Percentiles rank a stretch among this genome's conserved stretches.
phyloP scores from a whole-genome alignment of 2,329 filamentous ascomycete species.

The Botrytis fabae region DNA sequence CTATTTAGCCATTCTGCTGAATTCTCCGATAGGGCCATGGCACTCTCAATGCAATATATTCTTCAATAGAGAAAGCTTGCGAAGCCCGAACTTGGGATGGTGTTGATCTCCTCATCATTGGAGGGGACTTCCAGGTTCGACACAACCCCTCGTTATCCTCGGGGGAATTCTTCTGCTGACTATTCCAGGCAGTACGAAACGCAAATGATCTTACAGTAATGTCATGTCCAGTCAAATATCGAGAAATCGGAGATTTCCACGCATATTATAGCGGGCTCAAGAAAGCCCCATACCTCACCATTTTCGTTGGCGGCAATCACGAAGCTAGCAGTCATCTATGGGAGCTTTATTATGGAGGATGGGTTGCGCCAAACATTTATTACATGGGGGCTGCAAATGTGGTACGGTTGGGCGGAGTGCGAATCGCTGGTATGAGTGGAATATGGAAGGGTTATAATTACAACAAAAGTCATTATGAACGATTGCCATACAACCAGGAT shows the following conservation, averaged over 20 bases:
- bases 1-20: neutral
- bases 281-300: conserved; percentile 80
- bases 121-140: conserved; percentile 86
- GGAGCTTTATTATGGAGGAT: conserved; percentile 94
- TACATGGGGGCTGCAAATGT: conserved; percentile 94
- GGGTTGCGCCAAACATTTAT: conserved; percentile 96
- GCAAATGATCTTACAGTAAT: conserved; percentile 83
- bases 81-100: conserved; percentile 72
- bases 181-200: conserved; percentile 75
- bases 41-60: conserved; percentile 87
- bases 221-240: conserved; percentile 86
- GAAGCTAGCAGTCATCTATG: conserved; percentile 88
- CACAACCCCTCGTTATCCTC: neutral
- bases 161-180: conserved; percentile 21
- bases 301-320: conserved; percentile 94
- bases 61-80: conserved; percentile 69
- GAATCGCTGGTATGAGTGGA: conserved; percentile 86
- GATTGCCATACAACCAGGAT: conserved; percentile 76
- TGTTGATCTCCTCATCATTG: conserved; percentile 89
- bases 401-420: conserved; percentile 75
- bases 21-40: conserved; percentile 71
- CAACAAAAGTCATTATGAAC: conserved; percentile 77
- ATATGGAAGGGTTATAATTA: conserved; percentile 96
- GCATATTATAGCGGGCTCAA: conserved; percentile 84
- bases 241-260: conserved; percentile 86